Base-by-base conservation (phyloP, 163 green algal species). In the Scenedesmus sp. region DNA sequence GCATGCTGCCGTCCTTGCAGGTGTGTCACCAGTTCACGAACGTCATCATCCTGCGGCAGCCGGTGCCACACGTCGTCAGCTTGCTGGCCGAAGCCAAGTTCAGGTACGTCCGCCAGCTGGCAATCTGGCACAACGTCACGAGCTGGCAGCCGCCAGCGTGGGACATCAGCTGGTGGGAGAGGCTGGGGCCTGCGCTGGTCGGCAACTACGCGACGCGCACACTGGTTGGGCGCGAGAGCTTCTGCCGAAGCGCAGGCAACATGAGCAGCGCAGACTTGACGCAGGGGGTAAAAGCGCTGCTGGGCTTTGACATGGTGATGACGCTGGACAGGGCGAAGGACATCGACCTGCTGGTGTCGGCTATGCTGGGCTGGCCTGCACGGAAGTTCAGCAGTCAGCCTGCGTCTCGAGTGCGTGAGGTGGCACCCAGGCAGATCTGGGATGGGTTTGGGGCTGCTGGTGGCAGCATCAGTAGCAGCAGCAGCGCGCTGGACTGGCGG, bases 251-350 rank as follows among this genome's bases (percentile, higher is more conserved):
- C 51, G 85, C 85, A 33, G 26, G 33, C 13, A 90, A 90, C 72
- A 78, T 90, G 70, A 73, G 20, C 44, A 30, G 26, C 16, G 26
- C 43, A 0, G 18, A 90, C 16, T 49, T 90, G 46, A 20, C n/a
- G 26, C 33, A 56, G 7, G 85, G 46, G 7, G 72, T 84, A 3
- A 40, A 76, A 15, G 46, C 85, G 2, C 85, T 90, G 33, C 22
- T 90, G 40, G n/a, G 65, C 13, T 90, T 90, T 85, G 85, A 90
- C 40, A 26, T 90, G 43, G 85, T 90, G 26, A 90, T 90, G 85
- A 90, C 85, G 18, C 43, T 90, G 9, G 46, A 53, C 49, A 46
- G 85, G 16, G 9, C 72, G 7, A 42, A 40, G 16, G 85, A 90
- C 16, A 90, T 90, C 18, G 85, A 90, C 72, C 16, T 84, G n/a